Base-by-base conservation (phyloP, 2,329 filamentous ascomycete genomes). In the Bipolaris cookei region DNA sequence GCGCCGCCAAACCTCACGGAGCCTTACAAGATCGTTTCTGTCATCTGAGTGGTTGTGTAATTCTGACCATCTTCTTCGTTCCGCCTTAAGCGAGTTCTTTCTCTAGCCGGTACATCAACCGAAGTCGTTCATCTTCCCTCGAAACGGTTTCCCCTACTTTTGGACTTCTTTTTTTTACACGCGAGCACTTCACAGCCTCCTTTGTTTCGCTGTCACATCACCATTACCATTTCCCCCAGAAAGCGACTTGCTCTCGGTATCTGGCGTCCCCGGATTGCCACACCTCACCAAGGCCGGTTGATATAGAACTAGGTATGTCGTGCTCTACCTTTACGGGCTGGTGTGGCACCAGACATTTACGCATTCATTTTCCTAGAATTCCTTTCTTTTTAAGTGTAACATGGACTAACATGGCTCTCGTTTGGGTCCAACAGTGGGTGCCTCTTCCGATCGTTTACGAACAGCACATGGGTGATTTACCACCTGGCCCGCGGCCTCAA, bases 381-480 rank as follows among this genome's bases (percentile, higher is more conserved):
- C 56, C 63, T 58, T 46, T 59, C 67, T 61, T 50, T 32, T 46
- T 49, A 56, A 47, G 38, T 61, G 43, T 67, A 73, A 65, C 58
- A 77, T 77, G 72, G 69, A 64, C 76, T 78, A 68, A 78, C 67
- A 78, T 78, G 75, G 64, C 75, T 60, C 76, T 75, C 61, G 62
- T 77, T 66, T 78, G 75, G 76, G 64, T 78, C 58, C 76, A 78
- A 59, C 76, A 78, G 74, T 78, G 77, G 77, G 64, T 78, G 56
- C 70, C 76, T 56, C 67, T 78, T 68, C 76, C 76, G 45, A 56
- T 78, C 59, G 61, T 77, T 62, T 67, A 72, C 60, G 73, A 77
- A 56, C 69, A 72, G 61, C 71, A 69, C 59, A 78, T 79, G 77
- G 76, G 76, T 52, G 76, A 79, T 63, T 28, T 75, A 67, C 71